Evolutionary conservation across 129 eudicot species (phyloP).

Genomic region (Chrysanthemum makinoi): DNA sequence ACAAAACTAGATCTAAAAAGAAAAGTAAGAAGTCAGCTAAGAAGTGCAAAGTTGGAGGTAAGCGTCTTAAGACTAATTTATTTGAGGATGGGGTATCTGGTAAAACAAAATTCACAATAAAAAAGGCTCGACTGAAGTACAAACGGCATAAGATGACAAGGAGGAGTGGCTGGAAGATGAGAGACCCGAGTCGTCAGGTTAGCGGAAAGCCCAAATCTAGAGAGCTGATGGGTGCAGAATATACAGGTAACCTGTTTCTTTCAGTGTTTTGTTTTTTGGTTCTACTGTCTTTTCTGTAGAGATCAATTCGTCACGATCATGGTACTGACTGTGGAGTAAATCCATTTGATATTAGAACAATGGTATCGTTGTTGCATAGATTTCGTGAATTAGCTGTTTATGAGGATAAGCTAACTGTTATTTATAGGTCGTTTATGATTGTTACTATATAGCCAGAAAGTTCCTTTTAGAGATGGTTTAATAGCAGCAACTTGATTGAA

Average conservation of each 20-base stretch:
- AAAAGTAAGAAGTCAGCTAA: constrained; percentile 8
- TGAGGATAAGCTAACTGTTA: constrained; percentile 1
- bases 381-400: constrained; percentile 12
- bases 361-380: neutral
- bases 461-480: neutral
- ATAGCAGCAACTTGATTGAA: neutral
- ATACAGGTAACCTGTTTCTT: neutral
- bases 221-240: neutral
- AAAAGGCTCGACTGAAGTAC: constrained; percentile 14
- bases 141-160: constrained; percentile 23
- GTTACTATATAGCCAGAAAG: neutral
- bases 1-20: neutral
- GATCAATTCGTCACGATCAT: constrained; percentile 9
- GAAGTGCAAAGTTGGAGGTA: constrained; percentile 19
- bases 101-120: neutral
- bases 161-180: constrained; percentile 6
- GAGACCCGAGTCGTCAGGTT: neutral
- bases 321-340: neutral
- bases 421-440: neutral
- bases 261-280: neutral
- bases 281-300: neutral
- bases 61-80: neutral
- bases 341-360: constrained; percentile 12
- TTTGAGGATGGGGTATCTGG: neutral
- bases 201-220: neutral